These are phyloP conservation scores for Aspergillus carbonarius DNA, from an alignment of 2,329 filamentous ascomycete species.

Conservation along the genomic window DNA sequence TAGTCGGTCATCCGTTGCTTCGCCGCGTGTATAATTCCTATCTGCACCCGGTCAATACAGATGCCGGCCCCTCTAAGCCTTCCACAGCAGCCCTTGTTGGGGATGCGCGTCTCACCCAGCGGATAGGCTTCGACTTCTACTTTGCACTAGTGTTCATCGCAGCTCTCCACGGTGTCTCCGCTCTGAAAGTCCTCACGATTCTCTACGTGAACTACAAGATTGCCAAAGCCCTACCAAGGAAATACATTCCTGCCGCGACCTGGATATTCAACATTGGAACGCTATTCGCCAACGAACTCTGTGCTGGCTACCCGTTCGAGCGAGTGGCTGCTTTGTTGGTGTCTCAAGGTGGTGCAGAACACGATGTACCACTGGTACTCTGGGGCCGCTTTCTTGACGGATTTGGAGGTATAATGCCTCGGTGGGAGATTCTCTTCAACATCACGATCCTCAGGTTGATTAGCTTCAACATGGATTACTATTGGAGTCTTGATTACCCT, in stretches of 20 bases:
- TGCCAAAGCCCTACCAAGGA: conserved; percentile 67
- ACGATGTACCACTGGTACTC: conserved; percentile 50
- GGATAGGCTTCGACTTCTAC: conserved; percentile 75
- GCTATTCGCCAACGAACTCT: conserved; percentile 87
- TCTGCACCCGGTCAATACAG: conserved; percentile 43
- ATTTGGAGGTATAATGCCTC: conserved; percentile 76
- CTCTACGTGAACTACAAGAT: conserved; percentile 79
- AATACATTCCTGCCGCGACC: conserved; percentile 70
- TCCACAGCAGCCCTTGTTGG: conserved; percentile 37
- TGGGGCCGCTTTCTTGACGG: conserved; percentile 74
- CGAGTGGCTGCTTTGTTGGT: conserved; percentile 58
- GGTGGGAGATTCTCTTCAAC: conserved; percentile 98
- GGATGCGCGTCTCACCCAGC: conserved; percentile 63
- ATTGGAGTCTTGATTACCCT: conserved; percentile 76
- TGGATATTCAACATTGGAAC: conserved; percentile 88
- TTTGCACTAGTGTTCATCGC: conserved; percentile 79
- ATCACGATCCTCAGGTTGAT: conserved; percentile 88
- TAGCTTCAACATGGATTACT: conserved; percentile 96
- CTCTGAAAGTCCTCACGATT: conserved; percentile 77
- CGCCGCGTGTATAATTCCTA: conserved; percentile 68
- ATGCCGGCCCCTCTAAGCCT: conserved; percentile 20
- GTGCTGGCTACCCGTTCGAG: conserved; percentile 71
- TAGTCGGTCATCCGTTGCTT: conserved; percentile 76
- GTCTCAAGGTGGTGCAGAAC: conserved; percentile 29
- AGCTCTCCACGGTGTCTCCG: conserved; percentile 80